Evolutionary conservation across 139 green algal genomes (phyloP).

Genomic region (Chlorella ohadii): DNA sequence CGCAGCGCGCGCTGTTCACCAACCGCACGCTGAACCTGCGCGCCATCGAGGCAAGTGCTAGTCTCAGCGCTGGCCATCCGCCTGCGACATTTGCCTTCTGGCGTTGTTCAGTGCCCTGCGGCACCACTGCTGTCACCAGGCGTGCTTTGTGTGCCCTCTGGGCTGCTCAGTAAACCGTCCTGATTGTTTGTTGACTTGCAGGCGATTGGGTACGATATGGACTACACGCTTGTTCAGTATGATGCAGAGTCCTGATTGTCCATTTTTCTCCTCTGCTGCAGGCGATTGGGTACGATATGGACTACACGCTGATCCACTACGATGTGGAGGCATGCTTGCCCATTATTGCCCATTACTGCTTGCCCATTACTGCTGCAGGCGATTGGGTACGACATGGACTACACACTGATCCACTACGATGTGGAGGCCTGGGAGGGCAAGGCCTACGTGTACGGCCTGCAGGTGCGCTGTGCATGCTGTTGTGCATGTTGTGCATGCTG

Average conservation of each 20-base stretch:
- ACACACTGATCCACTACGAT: conserved; percentile 96
- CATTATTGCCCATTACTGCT: no score
- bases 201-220: neutral
- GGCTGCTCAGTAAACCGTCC: no score
- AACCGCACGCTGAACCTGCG: conserved; percentile 93
- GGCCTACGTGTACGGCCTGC: conserved; percentile 28
- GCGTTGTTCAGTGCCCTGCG: no score
- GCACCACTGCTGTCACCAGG: neutral
- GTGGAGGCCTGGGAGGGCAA: conserved; percentile 92
- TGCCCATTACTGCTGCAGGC: conserved; percentile 30
- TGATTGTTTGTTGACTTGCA: no score
- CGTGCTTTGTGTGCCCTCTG: no score
- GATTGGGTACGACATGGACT: conserved; percentile 83
- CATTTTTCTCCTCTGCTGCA: no score
- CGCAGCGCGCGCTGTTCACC: conserved; percentile 92
- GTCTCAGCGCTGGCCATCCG: no score
- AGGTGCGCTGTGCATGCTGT: neutral
- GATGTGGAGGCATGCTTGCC: no score
- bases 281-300: neutral
- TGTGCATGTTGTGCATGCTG: no score
- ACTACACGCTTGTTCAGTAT: no score
- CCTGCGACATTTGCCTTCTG: neutral
- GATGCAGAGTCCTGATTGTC: no score
- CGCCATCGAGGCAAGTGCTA: conserved; percentile 69
- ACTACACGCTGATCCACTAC: no score